A percentile compares a stretch with the other conserved stretches of the same genome.
phyloP scores from a whole-genome alignment of 1,284 basidiomycete genomes.

The Schizopora paradoxa region DNA sequence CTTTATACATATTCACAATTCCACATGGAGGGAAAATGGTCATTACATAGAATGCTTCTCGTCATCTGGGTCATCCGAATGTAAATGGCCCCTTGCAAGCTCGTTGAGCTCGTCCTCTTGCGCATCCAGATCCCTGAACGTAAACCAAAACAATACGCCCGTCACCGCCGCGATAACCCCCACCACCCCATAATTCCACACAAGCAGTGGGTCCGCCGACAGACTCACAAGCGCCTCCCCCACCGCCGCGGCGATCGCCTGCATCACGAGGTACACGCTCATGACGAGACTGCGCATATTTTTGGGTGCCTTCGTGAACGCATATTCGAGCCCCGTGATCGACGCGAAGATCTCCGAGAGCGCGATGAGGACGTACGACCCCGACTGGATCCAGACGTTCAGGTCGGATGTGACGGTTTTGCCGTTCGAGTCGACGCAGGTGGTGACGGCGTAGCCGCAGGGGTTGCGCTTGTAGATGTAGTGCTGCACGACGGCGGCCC shows the following conservation, averaged over 20 bases:
- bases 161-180: conserved; percentile 35
- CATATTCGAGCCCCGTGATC: conserved; percentile 84
- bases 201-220: conserved; percentile 46
- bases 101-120: conserved; percentile 59
- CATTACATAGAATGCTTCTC: no score
- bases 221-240: conserved; percentile 51
- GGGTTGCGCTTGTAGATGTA: conserved; percentile 71
- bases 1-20: no score
- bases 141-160: conserved; percentile 56
- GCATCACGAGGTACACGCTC: conserved; percentile 67
- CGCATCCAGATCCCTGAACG: conserved; percentile 54
- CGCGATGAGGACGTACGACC: conserved; percentile 56
- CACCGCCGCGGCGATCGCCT: conserved; percentile 58
- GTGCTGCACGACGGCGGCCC: conserved; percentile 64
- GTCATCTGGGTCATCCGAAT: no score
- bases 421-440: conserved; percentile 41
- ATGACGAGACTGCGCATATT: conserved; percentile 81
- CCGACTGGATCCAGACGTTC: conserved; percentile 19
- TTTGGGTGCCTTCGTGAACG: conserved; percentile 81
- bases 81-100: conserved; percentile 35
- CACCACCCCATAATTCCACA: conserved; percentile 45
- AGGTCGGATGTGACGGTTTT: conserved; percentile 11
- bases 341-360: conserved; percentile 80
- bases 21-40: no score
- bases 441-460: conserved; percentile 54